A percentile compares a stretch with the other conserved stretches of the same genome.
Conservation (phyloP, 139 green algal species). For the Chlorella sp. region DNA sequence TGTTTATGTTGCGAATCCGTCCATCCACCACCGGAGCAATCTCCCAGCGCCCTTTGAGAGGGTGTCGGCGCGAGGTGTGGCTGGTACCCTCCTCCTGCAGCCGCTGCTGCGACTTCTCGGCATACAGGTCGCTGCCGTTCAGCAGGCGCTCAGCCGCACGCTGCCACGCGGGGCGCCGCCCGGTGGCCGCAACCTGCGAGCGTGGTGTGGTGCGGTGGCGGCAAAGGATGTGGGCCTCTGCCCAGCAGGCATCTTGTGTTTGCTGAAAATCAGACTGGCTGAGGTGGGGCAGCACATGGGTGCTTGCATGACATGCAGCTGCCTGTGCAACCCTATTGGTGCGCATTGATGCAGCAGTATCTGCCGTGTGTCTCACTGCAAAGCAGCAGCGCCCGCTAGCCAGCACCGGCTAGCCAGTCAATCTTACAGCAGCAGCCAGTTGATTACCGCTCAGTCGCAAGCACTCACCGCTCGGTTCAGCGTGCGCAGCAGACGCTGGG, state of each 20-base stretch:
- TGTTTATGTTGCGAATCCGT: not conserved
- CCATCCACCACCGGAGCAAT: slow-evolving; percentile 10
- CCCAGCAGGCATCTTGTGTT: no score
- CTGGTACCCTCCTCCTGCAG: not conserved
- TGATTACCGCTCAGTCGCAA: no score
- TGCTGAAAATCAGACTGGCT: no score
- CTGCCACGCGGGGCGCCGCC: slow-evolving; percentile 13
- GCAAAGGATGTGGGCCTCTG: no score
- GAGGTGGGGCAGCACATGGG: no score
- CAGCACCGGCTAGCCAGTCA: no score
- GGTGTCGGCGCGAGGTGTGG: slow-evolving; percentile 12
- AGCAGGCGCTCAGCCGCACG: slow-evolving; percentile 2
- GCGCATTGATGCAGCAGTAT: no score
- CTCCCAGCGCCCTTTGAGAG: slow-evolving; percentile 8
- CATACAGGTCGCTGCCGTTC: not conserved
- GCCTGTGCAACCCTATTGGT: no score
- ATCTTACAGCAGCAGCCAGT: not conserved
- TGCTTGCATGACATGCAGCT: no score
- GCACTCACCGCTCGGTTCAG: slow-evolving; percentile 24
- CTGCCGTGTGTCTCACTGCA: no score
- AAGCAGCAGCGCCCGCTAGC: no score
- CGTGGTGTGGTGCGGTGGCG: not conserved
- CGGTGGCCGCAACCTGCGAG: slow-evolving; percentile 4
- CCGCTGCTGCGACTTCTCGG: not conserved
- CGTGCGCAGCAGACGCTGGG: slow-evolving; percentile 12